Percentiles rank a stretch among this genome's conserved stretches.
These are phyloP conservation scores for Malassezia caprae DNA, from an alignment of 1,284 basidiomycete species.

Conservation along the genomic window DNA sequence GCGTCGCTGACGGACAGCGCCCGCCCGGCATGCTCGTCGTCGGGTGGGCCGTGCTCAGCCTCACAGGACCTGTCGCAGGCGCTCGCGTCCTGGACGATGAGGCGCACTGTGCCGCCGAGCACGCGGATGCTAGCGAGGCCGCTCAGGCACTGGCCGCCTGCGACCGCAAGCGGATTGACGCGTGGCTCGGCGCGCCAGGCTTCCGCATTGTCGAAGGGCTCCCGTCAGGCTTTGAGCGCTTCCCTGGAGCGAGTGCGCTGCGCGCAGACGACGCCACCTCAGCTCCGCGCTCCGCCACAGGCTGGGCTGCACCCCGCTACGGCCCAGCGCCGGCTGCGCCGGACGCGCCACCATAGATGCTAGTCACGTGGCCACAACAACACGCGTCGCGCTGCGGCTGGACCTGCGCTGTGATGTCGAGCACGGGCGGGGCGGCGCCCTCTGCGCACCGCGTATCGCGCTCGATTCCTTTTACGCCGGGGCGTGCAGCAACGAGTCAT, in stretches of 20 bases:
- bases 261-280: not conserved
- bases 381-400: not conserved
- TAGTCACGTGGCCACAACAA: not conserved
- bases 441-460: slow-evolving; percentile 17
- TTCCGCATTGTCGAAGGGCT: slow-evolving; percentile 10
- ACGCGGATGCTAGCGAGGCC: not conserved
- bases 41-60: slow-evolving; percentile 65
- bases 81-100: slow-evolving; percentile 53
- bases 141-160: slow-evolving; percentile 9
- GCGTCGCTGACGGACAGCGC: slow-evolving; percentile 35
- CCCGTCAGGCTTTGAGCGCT: slow-evolving; percentile 4
- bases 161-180: slow-evolving; percentile 13
- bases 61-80: slow-evolving; percentile 53
- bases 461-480: slow-evolving; percentile 17
- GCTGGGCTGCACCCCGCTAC: slow-evolving; percentile 39
- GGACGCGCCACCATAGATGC: not conserved
- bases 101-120: not conserved
- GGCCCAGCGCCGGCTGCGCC: not conserved
- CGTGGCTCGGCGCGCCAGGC: slow-evolving; percentile 5
- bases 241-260: not conserved
- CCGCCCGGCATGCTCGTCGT: slow-evolving; percentile 93
- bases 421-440: slow-evolving; percentile 5
- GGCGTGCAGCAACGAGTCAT: slow-evolving; percentile 2
- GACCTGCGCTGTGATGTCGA: not conserved
- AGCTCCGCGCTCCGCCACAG: slow-evolving; percentile 17